phyloP scores from a whole-genome alignment of 1,139 yeast genomes.

The Hyphopichia wangnamkhiaoensis region DNA sequence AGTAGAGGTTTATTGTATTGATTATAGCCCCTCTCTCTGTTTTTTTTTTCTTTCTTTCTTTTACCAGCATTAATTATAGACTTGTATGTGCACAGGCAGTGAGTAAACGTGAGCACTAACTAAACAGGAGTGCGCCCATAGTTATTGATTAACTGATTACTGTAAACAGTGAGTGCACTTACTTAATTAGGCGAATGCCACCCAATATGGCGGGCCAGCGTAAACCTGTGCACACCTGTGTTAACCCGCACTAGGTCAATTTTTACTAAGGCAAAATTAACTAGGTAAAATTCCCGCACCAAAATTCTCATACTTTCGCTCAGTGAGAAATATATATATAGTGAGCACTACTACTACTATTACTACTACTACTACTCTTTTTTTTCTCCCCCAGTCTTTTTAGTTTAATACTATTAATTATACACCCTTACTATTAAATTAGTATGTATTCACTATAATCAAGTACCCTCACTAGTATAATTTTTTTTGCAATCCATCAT shows the following conservation, averaged over 20 bases:
- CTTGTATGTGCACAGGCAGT: conserved; percentile 1
- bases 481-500: conserved; percentile 1
- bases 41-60: no score
- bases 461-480: neutral
- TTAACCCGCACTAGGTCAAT: conserved; percentile 1
- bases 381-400: neutral
- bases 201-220: no score
- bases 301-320: neutral
- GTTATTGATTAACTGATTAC: no score
- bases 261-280: no score
- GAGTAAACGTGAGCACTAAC: neutral
- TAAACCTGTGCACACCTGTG: neutral
- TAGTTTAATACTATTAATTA: no score
- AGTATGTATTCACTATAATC: neutral
- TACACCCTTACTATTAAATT: no score
- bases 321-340: neutral
- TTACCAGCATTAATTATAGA: neutral
- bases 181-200: neutral
- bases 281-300: conserved; percentile 3
- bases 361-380: conserved; percentile 1
- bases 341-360: neutral
- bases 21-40: no score
- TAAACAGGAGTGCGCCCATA: no score
- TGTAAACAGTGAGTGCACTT: no score
- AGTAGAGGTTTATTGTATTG: no score